These are phyloP conservation scores for Mrakia gelida DNA, from an alignment of 768 basidiomycete species.

Conservation along the genomic window DNA sequence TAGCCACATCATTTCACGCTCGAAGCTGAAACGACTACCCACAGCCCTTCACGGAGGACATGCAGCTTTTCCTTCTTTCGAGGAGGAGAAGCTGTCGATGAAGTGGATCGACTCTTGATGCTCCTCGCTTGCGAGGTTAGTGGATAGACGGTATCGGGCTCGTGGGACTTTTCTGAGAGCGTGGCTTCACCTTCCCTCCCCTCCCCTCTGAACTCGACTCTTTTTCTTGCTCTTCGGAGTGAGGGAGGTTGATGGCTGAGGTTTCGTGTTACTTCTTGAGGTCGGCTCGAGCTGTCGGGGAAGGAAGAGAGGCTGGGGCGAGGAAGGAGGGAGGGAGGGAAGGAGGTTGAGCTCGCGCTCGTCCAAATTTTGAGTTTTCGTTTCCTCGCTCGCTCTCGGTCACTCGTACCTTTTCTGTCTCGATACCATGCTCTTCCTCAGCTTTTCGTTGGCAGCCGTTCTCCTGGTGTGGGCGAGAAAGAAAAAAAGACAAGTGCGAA, in stretches of 20 bases:
- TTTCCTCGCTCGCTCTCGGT: background rate
- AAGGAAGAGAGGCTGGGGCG: background rate
- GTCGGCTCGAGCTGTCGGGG: background rate
- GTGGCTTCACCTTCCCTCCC: background rate
- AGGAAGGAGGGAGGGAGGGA: background rate
- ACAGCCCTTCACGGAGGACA: constrained; percentile 32
- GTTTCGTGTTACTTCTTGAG: background rate
- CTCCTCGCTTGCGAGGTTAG: constrained; percentile 28
- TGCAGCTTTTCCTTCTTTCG: constrained; percentile 2
- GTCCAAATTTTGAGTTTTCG: background rate
- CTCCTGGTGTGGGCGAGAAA: too few species aligned
- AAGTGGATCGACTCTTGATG: constrained; percentile 30
- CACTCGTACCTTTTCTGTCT: background rate
- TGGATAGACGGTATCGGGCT: constrained; percentile 20
- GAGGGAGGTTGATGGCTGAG: background rate
- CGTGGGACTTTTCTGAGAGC: constrained; percentile 21
- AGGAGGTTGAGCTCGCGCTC: background rate
- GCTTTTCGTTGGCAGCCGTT: too few species aligned
- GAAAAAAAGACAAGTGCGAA: too few species aligned
- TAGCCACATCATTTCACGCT: constrained; percentile 28
- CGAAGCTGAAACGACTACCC: constrained; percentile 25
- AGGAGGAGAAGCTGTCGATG: constrained; percentile 13
- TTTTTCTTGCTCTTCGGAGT: background rate
- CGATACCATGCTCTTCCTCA: too few species aligned
- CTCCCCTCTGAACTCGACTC: background rate